phyloP scores from a whole-genome alignment of 176 grass and related monocot genomes.

The Oryza punctata region DNA sequence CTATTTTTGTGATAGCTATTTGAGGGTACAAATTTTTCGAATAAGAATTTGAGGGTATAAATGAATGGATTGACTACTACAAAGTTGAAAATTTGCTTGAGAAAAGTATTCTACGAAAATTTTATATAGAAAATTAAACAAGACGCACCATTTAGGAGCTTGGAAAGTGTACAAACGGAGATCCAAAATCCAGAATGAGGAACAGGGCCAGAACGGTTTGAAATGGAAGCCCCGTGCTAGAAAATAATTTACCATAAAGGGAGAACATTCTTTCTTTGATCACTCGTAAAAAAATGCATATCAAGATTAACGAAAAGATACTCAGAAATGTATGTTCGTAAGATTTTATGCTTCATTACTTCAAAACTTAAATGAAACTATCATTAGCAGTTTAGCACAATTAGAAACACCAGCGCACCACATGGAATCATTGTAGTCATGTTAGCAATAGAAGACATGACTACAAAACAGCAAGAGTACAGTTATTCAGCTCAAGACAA shows the following conservation, averaged over 20 bases:
- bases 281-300: neutral
- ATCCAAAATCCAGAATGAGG: too few species aligned
- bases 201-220: neutral
- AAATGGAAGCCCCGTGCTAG: neutral
- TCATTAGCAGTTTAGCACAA: slow-evolving; percentile 3
- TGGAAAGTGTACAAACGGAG: too few species aligned
- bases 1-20: too few species aligned
- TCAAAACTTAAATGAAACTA: slow-evolving; percentile 24
- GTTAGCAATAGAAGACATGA: neutral
- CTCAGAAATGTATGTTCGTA: neutral
- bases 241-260: neutral
- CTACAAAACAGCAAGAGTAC: neutral
- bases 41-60: too few species aligned
- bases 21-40: too few species aligned
- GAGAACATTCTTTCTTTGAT: neutral
- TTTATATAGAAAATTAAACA: too few species aligned
- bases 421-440: slow-evolving; percentile 29
- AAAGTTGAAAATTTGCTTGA: too few species aligned
- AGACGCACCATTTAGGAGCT: too few species aligned
- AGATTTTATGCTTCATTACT: neutral
- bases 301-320: neutral
- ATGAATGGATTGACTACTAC: too few species aligned
- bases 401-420: neutral
- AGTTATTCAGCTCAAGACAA: neutral
- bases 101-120: too few species aligned